Base-by-base conservation (phyloP, 371 early-diverging fungal genomes). In the Haplosporangium sp. region DNA sequence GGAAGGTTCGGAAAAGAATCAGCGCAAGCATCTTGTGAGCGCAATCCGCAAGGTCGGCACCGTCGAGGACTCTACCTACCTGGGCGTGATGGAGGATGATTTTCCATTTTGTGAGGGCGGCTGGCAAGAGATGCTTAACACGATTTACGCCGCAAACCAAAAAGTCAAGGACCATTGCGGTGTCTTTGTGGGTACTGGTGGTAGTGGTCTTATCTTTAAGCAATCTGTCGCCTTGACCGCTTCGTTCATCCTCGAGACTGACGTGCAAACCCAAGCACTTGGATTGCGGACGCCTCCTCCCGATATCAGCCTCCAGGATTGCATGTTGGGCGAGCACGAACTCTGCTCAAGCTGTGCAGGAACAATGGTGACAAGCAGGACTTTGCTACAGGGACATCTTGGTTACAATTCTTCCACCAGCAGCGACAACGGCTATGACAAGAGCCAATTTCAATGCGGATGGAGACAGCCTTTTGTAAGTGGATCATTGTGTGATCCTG, bases 401-500 rank as follows among this genome's bases (percentile, higher is more conserved):
- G 90, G 90, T 7, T 87, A 83, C 57, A 87, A 90, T 59, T 83
- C 89, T 29, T 87, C 87, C 7, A 90, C 89, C 9, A 88, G 89
- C 57, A 64, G 77, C 10, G 86, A 87, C 21, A n/a, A n/a, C n/a
- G 77, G 86, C 7, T 90, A 90, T 63, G 79, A 82, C 50, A 83
- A 83, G 45, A 69, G 83, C 41, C 85, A 86, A 59, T 90, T 85
- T 55, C 90, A 90, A 61, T 90, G 90, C 71, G 88, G 88, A 9
- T 90, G 90, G 90, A 83, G 90, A 47, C 88, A 90, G 53, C 88
- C 87, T 50, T 90, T 90, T 76, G 89, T 86, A 86, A 88, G 88
- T 84, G 6, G 20, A 5, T 2, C n/a, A n/a, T n/a, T n/a, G n/a
- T n/a, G n/a, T 50, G 21, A 11, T 18, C 21, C 11, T 14, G 16